Evolutionary conservation across 768 basidiomycete genomes (phyloP).

Genomic region (Xerocomus potaroensis): DNA sequence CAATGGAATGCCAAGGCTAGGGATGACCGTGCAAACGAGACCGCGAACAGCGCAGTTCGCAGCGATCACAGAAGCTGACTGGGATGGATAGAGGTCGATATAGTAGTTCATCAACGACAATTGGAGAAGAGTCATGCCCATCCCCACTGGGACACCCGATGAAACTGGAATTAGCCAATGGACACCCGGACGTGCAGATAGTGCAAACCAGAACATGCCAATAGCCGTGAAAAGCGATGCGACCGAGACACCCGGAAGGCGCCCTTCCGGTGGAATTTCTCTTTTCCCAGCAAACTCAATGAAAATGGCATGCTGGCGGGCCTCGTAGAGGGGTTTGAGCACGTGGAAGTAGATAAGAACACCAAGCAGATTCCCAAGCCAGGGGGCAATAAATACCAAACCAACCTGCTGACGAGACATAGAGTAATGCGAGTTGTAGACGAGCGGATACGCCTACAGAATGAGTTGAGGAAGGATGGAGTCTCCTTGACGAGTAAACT

Average conservation of each 20-base stretch:
- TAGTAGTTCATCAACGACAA: conserved; percentile 25
- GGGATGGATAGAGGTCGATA: conserved; percentile 24
- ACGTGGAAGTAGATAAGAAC: conserved; percentile 19
- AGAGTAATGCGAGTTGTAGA: conserved; percentile 17
- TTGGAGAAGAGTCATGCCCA: conserved; percentile 26
- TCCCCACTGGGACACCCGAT: conserved; percentile 25
- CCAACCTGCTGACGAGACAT: conserved; percentile 20
- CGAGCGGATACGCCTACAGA: conserved; percentile 18
- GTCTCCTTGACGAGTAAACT: background rate
- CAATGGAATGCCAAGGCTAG: background rate
- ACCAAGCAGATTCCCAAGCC: conserved; percentile 21
- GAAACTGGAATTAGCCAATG: conserved; percentile 20
- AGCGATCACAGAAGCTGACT: conserved; percentile 22
- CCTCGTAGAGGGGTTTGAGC: conserved; percentile 23
- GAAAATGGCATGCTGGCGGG: conserved; percentile 9
- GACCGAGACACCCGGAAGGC: conserved; percentile 17
- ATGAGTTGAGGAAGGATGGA: background rate
- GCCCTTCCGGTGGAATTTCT: conserved; percentile 19
- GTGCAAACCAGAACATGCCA: conserved; percentile 27
- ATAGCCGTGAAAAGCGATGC: conserved; percentile 18
- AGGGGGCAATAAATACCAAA: conserved; percentile 22
- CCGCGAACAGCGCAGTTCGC: conserved; percentile 10
- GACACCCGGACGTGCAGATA: conserved; percentile 18
- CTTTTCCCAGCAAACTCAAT: conserved; percentile 15
- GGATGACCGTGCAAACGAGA: background rate